Conservation (phyloP, 1,284 basidiomycete genomes). For the Prillingera fragicola region DNA sequence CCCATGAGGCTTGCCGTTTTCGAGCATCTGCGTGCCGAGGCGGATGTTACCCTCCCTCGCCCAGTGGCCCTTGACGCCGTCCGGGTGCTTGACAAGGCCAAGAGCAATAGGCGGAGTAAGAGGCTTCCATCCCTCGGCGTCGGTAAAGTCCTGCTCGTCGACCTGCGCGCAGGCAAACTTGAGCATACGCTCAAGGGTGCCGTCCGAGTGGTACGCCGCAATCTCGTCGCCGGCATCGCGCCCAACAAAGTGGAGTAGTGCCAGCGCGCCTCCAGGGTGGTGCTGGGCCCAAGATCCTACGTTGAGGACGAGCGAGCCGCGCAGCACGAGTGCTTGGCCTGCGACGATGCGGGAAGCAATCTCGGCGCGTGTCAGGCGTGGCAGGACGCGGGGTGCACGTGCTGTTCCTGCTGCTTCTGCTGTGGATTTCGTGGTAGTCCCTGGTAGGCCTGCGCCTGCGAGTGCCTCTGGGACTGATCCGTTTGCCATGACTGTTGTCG, state of each 20-base stretch:
- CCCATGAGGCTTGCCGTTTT: background rate
- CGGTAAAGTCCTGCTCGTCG: constrained; percentile 38
- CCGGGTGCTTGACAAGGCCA: constrained; percentile 62
- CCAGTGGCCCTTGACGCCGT: constrained; percentile 43
- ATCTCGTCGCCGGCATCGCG: constrained; percentile 94
- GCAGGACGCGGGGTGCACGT: constrained; percentile 8
- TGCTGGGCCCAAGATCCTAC: constrained; percentile 74
- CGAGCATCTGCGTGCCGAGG: constrained; percentile 16
- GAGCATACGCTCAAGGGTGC: constrained; percentile 61
- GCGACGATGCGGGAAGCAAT: constrained; percentile 55
- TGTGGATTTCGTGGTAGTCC: no score
- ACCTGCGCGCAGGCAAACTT: constrained; percentile 73
- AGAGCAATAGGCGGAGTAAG: constrained; percentile 83
- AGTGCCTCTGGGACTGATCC: no score
- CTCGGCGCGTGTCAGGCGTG: constrained; percentile 22
- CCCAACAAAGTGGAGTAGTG: constrained; percentile 92
- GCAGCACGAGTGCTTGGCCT: constrained; percentile 76
- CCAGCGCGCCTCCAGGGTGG: constrained; percentile 85
- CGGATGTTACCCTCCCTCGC: constrained; percentile 35
- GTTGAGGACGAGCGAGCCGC: constrained; percentile 68
- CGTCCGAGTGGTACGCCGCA: constrained; percentile 77
- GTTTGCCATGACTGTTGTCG: no score
- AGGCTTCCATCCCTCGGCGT: constrained; percentile 60
- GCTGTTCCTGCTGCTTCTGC: no score
- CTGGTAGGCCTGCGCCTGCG: no score